Evolutionary conservation across 495 filamentous ascomycete species (phyloP), one percentile per base, ranked within the genome.

Genomic region (Endocarpon pusillum): DNA sequence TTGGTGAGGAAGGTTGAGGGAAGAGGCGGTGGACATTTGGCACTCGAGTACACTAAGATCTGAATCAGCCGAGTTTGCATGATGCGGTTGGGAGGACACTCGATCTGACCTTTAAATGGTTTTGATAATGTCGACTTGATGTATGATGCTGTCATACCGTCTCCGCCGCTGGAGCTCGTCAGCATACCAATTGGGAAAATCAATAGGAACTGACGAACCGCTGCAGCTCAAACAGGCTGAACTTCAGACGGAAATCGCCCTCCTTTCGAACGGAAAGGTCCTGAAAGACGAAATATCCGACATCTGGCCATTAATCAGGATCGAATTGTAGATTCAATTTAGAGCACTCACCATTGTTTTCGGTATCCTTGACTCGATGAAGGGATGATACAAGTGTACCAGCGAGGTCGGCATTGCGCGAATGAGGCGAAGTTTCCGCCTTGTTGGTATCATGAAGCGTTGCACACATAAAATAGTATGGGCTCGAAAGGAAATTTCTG

Each of bases 211-310:
- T 20, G 8, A 54, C 71, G 51, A 52, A 81, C 77, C 75, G 75
- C 36, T 62, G 58, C 62, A 92, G 76, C 53, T 94, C 84, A 47
- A 80, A 87, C 18, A 97, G 66, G 36, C 71, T 83, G 50, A 97
- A 96, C 25, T 78, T 74, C 40, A 96, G 61, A 18, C 80, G 63
- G 42, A 73, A 91, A 3, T 66, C 66, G 17, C 89, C 89, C 42
- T 83, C 78, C 14, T 79, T 62, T 51, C 81, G 78, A 18, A 91
- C 72, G 0, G 87, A 94, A 12, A 97, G 58, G 52, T 97, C 89
- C 4, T 81, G 80, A 55, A 93, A 96, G n/a, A 96, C 81, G 40
- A 97, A 96, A 60, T 91, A 97, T 1, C 80, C 85, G 9, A 84
- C 86, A 64, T 94, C 87, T 69, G 46, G 15, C 20, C 27, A 32